Evolutionary conservation across 2,329 filamentous ascomycete genomes (phyloP).

Genomic region (Botrytis porri): DNA sequence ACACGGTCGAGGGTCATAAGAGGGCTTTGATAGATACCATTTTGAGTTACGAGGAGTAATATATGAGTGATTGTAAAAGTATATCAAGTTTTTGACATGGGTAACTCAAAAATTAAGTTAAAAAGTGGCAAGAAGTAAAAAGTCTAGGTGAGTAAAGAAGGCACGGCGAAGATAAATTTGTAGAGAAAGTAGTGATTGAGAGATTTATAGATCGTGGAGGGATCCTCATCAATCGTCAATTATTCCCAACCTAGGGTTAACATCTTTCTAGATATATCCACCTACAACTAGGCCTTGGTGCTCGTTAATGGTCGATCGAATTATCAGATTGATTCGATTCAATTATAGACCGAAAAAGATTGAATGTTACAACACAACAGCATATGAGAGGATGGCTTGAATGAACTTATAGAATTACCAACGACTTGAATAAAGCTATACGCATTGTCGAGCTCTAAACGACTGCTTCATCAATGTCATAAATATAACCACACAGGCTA

Average conservation of each 20-base stretch:
- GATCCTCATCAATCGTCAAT: not conserved
- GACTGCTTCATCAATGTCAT: not conserved
- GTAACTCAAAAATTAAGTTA: not conserved
- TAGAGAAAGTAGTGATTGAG: not conserved
- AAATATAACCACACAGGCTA: not conserved
- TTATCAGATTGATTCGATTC: not conserved
- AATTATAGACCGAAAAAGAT: not conserved
- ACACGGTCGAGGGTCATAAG: not conserved
- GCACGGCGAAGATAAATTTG: not conserved
- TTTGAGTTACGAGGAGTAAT: not conserved
- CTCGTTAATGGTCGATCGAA: not conserved
- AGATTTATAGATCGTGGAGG: too few relatives aligned
- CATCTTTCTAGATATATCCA: not conserved
- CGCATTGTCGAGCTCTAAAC: not conserved
- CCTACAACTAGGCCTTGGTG: not conserved
- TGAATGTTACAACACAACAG: not conserved
- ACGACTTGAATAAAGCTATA: fast-evolving
- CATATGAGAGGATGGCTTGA: not conserved
- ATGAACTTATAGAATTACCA: fast-evolving
- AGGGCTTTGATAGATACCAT: not conserved
- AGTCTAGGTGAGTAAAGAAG: not conserved
- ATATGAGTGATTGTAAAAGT: not conserved
- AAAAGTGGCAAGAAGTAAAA: not conserved
- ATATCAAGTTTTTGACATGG: not conserved
- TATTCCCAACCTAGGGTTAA: not conserved